Evolutionary conservation across 768 basidiomycete genomes (phyloP).

Genomic region (Scleroderma citrinum): DNA sequence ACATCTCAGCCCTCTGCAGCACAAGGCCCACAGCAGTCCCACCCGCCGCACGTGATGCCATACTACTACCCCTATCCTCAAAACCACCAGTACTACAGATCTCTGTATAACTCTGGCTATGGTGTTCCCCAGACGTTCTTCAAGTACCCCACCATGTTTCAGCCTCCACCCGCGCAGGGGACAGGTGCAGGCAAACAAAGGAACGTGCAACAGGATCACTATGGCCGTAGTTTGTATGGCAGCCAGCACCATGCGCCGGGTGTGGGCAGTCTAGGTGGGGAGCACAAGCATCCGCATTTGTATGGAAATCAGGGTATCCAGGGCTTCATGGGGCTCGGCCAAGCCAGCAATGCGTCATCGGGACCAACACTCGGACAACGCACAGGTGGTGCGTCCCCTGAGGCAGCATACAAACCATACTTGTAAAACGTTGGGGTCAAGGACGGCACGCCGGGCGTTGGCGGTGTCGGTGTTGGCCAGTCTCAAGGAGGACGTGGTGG

Average conservation of each 20-base stretch:
- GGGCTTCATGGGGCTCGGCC: conserved; percentile 64
- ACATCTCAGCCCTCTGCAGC: conserved; percentile 54
- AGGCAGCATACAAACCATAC: conserved; percentile 73
- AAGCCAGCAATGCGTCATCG: conserved; percentile 33
- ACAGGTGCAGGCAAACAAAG: conserved; percentile 63
- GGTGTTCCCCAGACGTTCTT: conserved; percentile 61
- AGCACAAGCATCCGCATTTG: conserved; percentile 39
- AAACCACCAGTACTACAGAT: conserved; percentile 63
- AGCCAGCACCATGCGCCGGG: conserved; percentile 36
- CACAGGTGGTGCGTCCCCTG: conserved; percentile 54
- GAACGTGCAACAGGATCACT: conserved; percentile 52
- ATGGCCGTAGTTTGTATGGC: conserved; percentile 59
- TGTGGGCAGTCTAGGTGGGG: conserved; percentile 36
- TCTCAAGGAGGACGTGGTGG: conserved; percentile 38
- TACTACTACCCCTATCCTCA: conserved; percentile 69
- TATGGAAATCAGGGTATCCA: conserved; percentile 57
- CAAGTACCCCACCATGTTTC: conserved; percentile 76
- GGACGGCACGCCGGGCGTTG: conserved; percentile 48
- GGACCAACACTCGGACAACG: conserved; percentile 44
- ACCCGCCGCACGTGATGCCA: conserved; percentile 46
- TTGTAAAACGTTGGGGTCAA: conserved; percentile 44
- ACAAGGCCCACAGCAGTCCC: conserved; percentile 61
- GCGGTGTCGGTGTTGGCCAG: conserved; percentile 34
- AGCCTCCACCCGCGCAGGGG: conserved; percentile 62
- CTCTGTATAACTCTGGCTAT: conserved; percentile 57